Percentiles rank a stretch among this genome's conserved stretches.
phyloP scores from a whole-genome alignment of 2,329 filamentous ascomycete genomes.

The Mariannaea sp. region DNA sequence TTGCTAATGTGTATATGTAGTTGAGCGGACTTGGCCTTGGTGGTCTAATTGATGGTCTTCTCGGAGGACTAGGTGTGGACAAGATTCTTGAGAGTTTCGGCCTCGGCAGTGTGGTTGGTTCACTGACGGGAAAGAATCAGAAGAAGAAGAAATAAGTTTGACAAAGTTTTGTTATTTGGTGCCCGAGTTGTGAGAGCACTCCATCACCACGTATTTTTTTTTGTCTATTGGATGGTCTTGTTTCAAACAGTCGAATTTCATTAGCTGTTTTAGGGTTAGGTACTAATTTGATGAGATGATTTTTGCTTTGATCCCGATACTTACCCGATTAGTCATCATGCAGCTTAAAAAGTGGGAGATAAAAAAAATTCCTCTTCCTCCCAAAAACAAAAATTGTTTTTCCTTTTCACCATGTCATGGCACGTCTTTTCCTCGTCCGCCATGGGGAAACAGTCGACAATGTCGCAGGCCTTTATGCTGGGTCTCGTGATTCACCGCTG shows the following conservation, averaged over 20 bases:
- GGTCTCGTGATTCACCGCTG: constrained; percentile 77
- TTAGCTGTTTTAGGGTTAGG: neutral
- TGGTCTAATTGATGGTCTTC: constrained; percentile 76
- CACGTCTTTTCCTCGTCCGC: constrained; percentile 72
- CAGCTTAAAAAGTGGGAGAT: no score
- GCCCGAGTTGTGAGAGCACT: no score
- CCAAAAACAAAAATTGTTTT: neutral
- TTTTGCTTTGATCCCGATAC: no score
- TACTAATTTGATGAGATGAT: neutral
- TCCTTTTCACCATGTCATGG: constrained; percentile 37
- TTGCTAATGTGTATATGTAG: constrained; percentile 38
- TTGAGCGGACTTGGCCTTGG: constrained; percentile 83
- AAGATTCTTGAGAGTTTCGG: constrained; percentile 78
- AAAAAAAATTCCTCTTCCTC: neutral
- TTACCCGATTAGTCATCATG: neutral
- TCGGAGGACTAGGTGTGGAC: constrained; percentile 77
- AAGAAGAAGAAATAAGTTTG: constrained; percentile 40
- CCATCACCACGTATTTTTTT: no score
- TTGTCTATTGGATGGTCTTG: no score
- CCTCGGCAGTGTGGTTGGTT: constrained; percentile 53
- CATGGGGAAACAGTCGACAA: constrained; percentile 94
- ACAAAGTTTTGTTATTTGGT: no score
- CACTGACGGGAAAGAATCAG: constrained; percentile 53
- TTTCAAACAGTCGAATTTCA: no score
- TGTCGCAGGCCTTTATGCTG: constrained; percentile 77